Evolutionary conservation across 768 basidiomycete genomes (phyloP).

Genomic region (Rubroboletus satanas): DNA sequence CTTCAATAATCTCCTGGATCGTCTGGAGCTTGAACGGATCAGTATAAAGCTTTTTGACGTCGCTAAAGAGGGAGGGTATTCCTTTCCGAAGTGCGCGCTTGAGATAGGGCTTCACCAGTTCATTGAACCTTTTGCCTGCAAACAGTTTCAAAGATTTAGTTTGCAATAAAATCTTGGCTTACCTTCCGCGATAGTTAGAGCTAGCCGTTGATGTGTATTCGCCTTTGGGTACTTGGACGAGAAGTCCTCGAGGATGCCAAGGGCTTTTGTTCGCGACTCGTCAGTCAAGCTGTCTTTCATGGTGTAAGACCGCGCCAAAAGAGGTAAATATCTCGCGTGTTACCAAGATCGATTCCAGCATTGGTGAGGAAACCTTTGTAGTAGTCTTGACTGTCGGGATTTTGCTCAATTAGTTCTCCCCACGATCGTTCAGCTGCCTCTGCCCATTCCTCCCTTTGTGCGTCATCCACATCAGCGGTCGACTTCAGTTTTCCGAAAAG

Average conservation of each 20-base stretch:
- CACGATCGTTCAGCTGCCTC: conserved; percentile 80
- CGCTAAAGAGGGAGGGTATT: conserved; percentile 89
- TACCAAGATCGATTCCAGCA: conserved; percentile 65
- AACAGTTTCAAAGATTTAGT: not conserved
- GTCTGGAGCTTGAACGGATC: conserved; percentile 58
- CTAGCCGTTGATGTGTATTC: conserved; percentile 67
- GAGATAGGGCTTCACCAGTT: conserved; percentile 65
- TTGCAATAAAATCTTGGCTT: conserved; percentile 1
- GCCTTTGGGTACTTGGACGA: conserved; percentile 62
- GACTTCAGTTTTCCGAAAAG: conserved; percentile 58
- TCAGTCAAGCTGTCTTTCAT: conserved; percentile 42
- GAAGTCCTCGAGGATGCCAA: conserved; percentile 58
- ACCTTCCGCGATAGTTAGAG: conserved; percentile 63
- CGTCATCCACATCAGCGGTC: conserved; percentile 2
- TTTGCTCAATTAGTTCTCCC: conserved; percentile 76
- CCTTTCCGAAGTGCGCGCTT: conserved; percentile 71
- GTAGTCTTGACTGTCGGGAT: conserved; percentile 78
- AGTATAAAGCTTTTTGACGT: conserved; percentile 80
- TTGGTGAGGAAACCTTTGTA: conserved; percentile 70
- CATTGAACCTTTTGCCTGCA: conserved; percentile 63
- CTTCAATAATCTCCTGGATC: conserved; percentile 69
- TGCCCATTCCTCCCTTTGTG: conserved; percentile 34
- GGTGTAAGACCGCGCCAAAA: conserved; percentile 12
- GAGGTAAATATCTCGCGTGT: conserved; percentile 15
- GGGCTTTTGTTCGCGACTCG: conserved; percentile 47